A percentile compares a stretch with the other conserved stretches of the same genome.
phyloP scores from a whole-genome alignment of 176 grass and related monocot genomes.

The Puya raimondii region DNA sequence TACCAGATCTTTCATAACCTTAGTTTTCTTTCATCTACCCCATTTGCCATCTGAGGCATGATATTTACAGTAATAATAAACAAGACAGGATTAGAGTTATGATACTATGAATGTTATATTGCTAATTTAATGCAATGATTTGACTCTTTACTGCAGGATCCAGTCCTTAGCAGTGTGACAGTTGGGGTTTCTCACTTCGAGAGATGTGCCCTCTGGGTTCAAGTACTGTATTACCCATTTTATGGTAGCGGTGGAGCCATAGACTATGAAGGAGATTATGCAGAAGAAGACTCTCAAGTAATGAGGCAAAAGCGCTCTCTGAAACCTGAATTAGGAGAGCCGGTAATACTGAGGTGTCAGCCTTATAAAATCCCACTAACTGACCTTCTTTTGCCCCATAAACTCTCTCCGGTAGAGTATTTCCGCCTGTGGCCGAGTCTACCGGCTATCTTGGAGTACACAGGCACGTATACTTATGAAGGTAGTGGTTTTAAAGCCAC shows the following conservation, averaged over 20 bases:
- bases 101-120: neutral
- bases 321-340: constrained; percentile 75
- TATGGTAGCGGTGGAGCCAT: constrained; percentile 47
- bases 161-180: constrained; percentile 87
- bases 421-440: constrained; percentile 93
- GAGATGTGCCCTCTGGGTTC: constrained; percentile 91
- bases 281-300: constrained; percentile 88
- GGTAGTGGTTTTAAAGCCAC: constrained; percentile 99
- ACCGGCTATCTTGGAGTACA: constrained; percentile 85
- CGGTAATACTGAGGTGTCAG: constrained; percentile 75
- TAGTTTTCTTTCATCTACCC: neutral
- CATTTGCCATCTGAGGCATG: neutral
- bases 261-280: constrained; percentile 90
- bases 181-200: constrained; percentile 98
- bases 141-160: constrained; percentile 46
- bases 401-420: constrained; percentile 87
- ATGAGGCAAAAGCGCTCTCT: constrained; percentile 54
- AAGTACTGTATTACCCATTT: constrained; percentile 95
- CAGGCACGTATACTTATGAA: constrained; percentile 88
- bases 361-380: constrained; percentile 91
- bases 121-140: constrained; percentile 1
- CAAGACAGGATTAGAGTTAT: neutral
- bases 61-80: neutral
- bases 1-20: neutral
- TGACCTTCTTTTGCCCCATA: constrained; percentile 83